Evolutionary conservation across 768 basidiomycete genomes (phyloP).

Genomic region (Trametes cingulata): DNA sequence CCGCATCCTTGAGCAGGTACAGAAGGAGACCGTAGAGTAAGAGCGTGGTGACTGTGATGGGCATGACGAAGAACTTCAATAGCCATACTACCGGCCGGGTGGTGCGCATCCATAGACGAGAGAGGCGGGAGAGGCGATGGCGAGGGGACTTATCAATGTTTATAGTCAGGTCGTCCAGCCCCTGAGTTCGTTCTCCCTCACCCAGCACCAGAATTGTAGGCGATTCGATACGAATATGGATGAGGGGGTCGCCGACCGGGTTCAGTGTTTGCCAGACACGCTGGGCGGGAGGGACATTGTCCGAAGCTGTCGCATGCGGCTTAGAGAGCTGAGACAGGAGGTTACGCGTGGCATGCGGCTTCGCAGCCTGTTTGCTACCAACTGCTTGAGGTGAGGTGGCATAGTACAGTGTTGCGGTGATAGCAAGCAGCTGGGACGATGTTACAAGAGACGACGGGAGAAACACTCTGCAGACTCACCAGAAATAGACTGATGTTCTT

Average conservation of each 20-base stretch:
- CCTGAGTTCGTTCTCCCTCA: not conserved
- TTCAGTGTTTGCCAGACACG: conserved; percentile 80
- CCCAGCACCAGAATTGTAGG: conserved; percentile 73
- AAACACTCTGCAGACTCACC: conserved; percentile 41
- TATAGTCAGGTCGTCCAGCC: conserved; percentile 7
- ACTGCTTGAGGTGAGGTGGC: conserved; percentile 55
- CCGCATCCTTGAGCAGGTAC: conserved; percentile 88
- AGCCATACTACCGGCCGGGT: conserved; percentile 69
- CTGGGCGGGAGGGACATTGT: conserved; percentile 50
- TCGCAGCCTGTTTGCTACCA: conserved; percentile 21
- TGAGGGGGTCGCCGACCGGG: conserved; percentile 59
- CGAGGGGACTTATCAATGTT: conserved; percentile 24
- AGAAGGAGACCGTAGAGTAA: conserved; percentile 75
- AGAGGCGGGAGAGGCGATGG: conserved; percentile 17
- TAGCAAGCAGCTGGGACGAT: conserved; percentile 67
- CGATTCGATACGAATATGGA: conserved; percentile 80
- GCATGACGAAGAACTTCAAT: conserved; percentile 79
- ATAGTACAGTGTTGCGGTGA: conserved; percentile 73
- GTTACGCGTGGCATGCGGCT: conserved; percentile 28
- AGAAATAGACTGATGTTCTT: conserved; percentile 82
- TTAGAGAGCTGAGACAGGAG: conserved; percentile 29
- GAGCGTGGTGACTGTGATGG: conserved; percentile 76
- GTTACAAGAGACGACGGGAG: not conserved
- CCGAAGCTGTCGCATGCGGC: conserved; percentile 3
- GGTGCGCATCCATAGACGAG: conserved; percentile 49